A percentile compares a stretch with the other conserved stretches of the same genome.
Conservation (phyloP, 257 asterid genomes). For the Solanum peruvianum region DNA sequence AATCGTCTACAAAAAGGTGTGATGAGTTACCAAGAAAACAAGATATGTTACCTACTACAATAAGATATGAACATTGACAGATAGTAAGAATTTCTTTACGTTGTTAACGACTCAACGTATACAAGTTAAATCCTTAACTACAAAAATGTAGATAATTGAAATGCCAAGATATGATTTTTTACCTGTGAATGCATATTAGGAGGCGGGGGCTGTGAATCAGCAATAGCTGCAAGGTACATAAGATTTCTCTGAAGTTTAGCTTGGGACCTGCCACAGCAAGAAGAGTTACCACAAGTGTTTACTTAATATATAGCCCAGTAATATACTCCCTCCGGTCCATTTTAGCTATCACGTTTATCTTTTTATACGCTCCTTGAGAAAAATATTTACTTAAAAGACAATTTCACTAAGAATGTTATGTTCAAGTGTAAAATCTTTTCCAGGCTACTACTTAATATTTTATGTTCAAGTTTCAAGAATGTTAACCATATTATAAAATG, state of each 20-base stretch:
- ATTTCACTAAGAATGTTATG: too few species aligned
- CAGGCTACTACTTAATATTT: background rate
- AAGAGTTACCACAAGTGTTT: background rate
- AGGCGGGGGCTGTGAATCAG: slow-evolving; percentile 95
- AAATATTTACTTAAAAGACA: background rate
- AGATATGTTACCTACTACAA: background rate
- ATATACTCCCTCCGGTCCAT: background rate
- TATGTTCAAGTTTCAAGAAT: background rate
- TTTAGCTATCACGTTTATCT: background rate
- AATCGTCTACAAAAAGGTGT: background rate
- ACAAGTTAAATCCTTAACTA: background rate
- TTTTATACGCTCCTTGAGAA: background rate
- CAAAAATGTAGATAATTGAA: background rate
- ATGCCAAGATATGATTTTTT: background rate
- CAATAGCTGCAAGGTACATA: slow-evolving; percentile 97
- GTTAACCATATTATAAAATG: background rate
- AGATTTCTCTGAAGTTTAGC: slow-evolving; percentile 84
- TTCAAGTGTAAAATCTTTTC: background rate
- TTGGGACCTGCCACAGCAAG: slow-evolving; percentile 43
- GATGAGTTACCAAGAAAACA: background rate
- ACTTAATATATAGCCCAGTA: background rate
- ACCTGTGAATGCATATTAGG: slow-evolving; percentile 90
- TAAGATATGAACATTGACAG: background rate
- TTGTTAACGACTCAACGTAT: background rate
- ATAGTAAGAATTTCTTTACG: background rate